phyloP scores from a whole-genome alignment of 306 rosid genomes.

The Lathyrus sativus region DNA sequence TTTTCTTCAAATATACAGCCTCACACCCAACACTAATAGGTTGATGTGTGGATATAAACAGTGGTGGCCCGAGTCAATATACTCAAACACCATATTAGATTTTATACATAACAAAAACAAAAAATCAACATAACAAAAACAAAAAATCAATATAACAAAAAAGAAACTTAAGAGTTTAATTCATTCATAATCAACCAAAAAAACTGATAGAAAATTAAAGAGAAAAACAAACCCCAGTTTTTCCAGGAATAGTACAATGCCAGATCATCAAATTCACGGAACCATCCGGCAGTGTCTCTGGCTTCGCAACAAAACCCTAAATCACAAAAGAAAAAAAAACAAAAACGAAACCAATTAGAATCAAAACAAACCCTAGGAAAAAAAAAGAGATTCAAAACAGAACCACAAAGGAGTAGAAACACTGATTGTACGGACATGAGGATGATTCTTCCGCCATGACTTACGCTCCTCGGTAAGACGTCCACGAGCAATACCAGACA shows the following conservation, averaged over 20 bases:
- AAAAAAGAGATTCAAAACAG: not conserved
- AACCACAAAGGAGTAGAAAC: not conserved
- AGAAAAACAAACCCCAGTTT: slow-evolving; percentile 61
- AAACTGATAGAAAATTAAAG: not conserved
- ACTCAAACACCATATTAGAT: too few species aligned
- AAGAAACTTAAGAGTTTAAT: not conserved
- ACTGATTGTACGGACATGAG: slow-evolving; percentile 66
- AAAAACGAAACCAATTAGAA: slow-evolving; percentile 1
- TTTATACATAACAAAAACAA: not conserved
- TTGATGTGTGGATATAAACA: too few species aligned
- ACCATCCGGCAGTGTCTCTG: slow-evolving; percentile 77
- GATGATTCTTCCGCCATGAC: slow-evolving; percentile 95
- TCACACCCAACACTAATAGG: too few species aligned
- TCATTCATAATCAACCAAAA: slow-evolving; percentile 11
- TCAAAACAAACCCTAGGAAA: not conserved
- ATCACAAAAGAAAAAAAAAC: not conserved
- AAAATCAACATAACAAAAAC: not conserved
- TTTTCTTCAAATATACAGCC: too few species aligned
- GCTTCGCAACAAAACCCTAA: slow-evolving; percentile 97
- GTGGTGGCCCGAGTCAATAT: too few species aligned
- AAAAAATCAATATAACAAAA: slow-evolving; percentile 13
- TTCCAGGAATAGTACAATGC: slow-evolving; percentile 97
- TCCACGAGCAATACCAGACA: slow-evolving; percentile 89
- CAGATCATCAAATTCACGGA: slow-evolving; percentile 90
- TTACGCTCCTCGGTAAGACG: slow-evolving; percentile 90